Conservation (phyloP, 2,329 filamentous ascomycete genomes). For the Thyridium curvatum region DNA sequence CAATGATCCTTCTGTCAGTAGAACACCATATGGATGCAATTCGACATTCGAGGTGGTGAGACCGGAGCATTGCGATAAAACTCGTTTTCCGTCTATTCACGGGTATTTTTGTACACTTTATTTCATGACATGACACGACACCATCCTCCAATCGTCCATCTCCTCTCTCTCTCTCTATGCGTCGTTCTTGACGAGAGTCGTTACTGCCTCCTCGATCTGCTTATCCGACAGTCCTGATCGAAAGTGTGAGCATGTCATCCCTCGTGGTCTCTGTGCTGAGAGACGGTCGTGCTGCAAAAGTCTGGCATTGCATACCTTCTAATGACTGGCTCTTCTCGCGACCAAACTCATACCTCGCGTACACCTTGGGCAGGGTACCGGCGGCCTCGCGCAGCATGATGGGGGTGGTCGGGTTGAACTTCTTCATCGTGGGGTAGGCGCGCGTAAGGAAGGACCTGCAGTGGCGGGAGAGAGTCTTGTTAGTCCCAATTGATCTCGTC, state of each 20-base stretch:
- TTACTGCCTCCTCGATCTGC: conserved; percentile 54
- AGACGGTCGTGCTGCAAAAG: background rate
- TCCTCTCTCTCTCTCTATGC: conserved; percentile 7
- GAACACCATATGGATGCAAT: too few relatives aligned
- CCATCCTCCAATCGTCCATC: too few relatives aligned
- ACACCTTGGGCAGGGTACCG: conserved; percentile 79
- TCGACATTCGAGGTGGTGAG: too few relatives aligned
- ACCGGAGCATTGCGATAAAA: too few relatives aligned
- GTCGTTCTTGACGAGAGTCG: conserved; percentile 43
- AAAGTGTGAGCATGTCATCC: conserved; percentile 4
- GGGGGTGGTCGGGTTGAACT: conserved; percentile 89
- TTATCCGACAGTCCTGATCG: conserved; percentile 46
- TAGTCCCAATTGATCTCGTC: background rate
- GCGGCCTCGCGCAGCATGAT: conserved; percentile 92
- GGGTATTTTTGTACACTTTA: too few relatives aligned
- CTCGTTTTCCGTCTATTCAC: too few relatives aligned
- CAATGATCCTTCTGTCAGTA: too few relatives aligned
- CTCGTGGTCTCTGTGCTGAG: background rate
- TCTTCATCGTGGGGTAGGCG: conserved; percentile 98
- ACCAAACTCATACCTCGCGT: conserved; percentile 75
- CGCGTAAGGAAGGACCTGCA: conserved; percentile 82
- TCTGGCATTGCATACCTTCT: conserved; percentile 31
- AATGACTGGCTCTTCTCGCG: conserved; percentile 51
- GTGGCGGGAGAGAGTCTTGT: background rate
- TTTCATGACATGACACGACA: too few relatives aligned